Base-by-base conservation (phyloP, 1,284 basidiomycete species). In the Ustilago nuda region DNA sequence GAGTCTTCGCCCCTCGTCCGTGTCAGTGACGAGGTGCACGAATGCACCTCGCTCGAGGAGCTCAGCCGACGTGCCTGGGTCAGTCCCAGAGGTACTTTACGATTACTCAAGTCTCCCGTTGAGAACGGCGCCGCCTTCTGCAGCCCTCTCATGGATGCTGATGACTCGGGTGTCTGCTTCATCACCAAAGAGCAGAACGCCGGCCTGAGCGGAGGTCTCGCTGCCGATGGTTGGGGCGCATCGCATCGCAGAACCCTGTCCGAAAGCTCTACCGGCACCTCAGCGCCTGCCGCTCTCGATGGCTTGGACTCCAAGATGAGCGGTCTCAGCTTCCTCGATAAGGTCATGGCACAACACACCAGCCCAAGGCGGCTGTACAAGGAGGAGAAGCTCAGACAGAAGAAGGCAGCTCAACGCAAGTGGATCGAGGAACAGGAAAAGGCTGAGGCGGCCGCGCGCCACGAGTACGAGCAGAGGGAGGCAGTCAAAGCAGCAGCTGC, bases 261-360 rank as follows among this genome's bases (percentile, higher is more conserved):
- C 8, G 65, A 56, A 13, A 67, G 66, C 66, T 77, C 75, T 30
- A 48, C n/a, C 30, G 67, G 57, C 19, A 66, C 73, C 8, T 27
- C 59, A 41, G 66, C 62, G 9, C 61, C 66, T n/a, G 33, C 54
- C n/a, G 30, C 46, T 17, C 54, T 68, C n/a, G 76, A 78, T 7
- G 55, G 61, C 39, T 52, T 78, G 15, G 68, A 81, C 58, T 64
- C 68, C 61, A 76, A 72, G 70, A 80, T 83, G 75, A 79, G 80
- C 61, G 66, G 74, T 19, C 76, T 83, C 48, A 80, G 73, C 70
- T 72, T 84, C 36, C 66, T 84, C 54, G 83, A 84, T 60, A 81
- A 80, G 54, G 62, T 84, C 64, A 84, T 84, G 83, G 61, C 78
- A 23, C 72, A 73, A 60, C 78, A 83, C 52, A 76, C 71, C 27